Conservation (phyloP, 139 green algal species). For the Raphidocelis subcapitata region DNA sequence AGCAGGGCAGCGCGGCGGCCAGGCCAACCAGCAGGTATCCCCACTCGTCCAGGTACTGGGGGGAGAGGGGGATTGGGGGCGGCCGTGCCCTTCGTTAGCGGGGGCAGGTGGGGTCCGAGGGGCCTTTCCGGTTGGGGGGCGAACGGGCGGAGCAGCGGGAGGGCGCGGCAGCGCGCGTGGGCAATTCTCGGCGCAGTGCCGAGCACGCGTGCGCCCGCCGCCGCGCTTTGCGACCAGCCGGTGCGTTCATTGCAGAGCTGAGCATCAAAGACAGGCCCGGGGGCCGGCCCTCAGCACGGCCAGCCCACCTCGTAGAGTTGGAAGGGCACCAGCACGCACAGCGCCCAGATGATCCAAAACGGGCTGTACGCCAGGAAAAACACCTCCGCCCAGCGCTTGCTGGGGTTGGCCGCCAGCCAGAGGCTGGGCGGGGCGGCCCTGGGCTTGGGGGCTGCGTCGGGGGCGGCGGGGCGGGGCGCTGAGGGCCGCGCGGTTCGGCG, state of each 20-base stretch:
- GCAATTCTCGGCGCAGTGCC: no score
- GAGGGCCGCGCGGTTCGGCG: no score
- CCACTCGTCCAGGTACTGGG: slow-evolving; percentile 57
- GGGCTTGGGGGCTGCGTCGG: no score
- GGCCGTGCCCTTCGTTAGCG: no score
- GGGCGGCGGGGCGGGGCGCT: no score
- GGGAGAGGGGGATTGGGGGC: not conserved
- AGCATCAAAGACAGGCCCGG: no score
- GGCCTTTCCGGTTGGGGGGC: not conserved
- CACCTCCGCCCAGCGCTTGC: slow-evolving; percentile 89
- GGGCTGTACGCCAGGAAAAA: slow-evolving; percentile 92
- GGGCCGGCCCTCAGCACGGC: no score
- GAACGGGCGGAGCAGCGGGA: not conserved
- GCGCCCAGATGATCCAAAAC: slow-evolving; percentile 88
- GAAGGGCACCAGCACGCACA: slow-evolving; percentile 90
- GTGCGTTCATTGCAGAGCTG: no score
- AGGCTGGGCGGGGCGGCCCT: not conserved
- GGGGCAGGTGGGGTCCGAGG: no score
- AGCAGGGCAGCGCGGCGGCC: slow-evolving; percentile 63
- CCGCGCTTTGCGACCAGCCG: no score
- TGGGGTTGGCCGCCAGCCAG: slow-evolving; percentile 79
- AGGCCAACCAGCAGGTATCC: slow-evolving; percentile 89
- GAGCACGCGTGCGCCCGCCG: no score
- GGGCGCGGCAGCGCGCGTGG: not conserved
- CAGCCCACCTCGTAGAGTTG: slow-evolving; percentile 89